A percentile compares a stretch with the other conserved stretches of the same genome.
Conservation (phyloP, 2,329 filamentous ascomycete genomes). For the Sclerotinia subarctica region DNA sequence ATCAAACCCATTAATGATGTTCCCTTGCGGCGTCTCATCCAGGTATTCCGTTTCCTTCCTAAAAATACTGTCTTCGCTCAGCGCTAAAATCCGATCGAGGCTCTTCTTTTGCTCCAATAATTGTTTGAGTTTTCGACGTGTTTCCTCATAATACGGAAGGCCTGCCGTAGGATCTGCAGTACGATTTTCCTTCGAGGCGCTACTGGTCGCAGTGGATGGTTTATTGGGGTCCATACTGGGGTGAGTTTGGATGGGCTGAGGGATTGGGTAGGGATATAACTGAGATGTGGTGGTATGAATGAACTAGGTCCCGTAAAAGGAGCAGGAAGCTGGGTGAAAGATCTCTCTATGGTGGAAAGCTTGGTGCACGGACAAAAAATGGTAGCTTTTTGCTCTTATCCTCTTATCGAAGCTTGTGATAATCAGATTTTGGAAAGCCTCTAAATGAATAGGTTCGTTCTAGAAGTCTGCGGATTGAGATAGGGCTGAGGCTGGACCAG, state of each 20-base stretch:
- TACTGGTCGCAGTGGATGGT: neutral
- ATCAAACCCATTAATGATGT: slow-evolving; percentile 97
- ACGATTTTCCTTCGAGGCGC: slow-evolving; percentile 41
- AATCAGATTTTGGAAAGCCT: neutral
- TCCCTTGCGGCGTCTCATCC: slow-evolving; percentile 83
- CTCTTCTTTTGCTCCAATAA: slow-evolving; percentile 63
- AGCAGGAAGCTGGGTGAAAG: neutral
- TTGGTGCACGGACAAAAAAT: slow-evolving; percentile 1
- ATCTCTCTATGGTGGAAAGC: neutral
- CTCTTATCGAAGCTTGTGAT: slow-evolving; percentile 10
- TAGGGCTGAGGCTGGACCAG: slow-evolving; percentile 8
- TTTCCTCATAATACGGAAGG: slow-evolving; percentile 68
- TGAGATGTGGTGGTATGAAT: neutral
- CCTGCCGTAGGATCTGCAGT: slow-evolving; percentile 48
- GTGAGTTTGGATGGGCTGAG: neutral
- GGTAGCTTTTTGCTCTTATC: slow-evolving; percentile 15
- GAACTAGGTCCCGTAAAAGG: neutral
- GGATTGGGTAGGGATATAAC: neutral
- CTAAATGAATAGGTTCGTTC: neutral
- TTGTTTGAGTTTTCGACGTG: slow-evolving; percentile 63
- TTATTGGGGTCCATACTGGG: neutral
- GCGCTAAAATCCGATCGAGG: slow-evolving; percentile 34
- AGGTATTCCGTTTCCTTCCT: slow-evolving; percentile 84
- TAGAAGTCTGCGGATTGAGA: neutral
- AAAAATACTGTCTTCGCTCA: slow-evolving; percentile 73